Evolutionary conservation across 768 basidiomycete genomes (phyloP), one percentile per base, ranked within the genome.

Genomic region (Psilocybe subaeruginosa): DNA sequence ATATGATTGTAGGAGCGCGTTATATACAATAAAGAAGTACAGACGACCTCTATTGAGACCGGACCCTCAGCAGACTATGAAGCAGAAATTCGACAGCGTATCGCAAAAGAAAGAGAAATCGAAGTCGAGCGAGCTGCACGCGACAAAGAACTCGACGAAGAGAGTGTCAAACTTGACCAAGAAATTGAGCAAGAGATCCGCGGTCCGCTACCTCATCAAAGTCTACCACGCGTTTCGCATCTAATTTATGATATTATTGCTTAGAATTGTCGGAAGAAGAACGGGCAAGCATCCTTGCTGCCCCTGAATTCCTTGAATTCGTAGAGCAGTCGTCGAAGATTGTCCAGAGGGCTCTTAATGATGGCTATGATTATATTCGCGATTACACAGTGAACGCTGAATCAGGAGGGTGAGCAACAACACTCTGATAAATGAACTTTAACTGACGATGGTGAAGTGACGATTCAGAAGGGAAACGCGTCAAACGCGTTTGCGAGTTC

Each of bases 291-390:
- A 92, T 98, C 54, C 81, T 95, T 64, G 78, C 88, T n/a, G 91
- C 91, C 7, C 93, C 95, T 0, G 94, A 95, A 69, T 98, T 99
- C 72, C 76, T 92, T 14, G 91, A 95, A 64, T 99, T 99, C 73
- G 88, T 99, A 14, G 95, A 97, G 71, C 87, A 91, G 67, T 96
- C 94, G 8, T 94, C 93, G 19, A 97, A 97, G 77, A 95, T 99
- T 49, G 86, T 98, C 9, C 94, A 99, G 72, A 83, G 97, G 53
- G 97, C 97, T 19, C 76, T 99, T 63, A 97, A 93, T 69, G 97
- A 99, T 68, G 86, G 86, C 29, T 99, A 99, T 73, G 97, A 99
- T 73, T 98, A 99, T 68, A 93, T 95, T 66, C 88, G 92, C 35
- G 97, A 99, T 76, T 99, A 99, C 71, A 92, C 92, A n/a, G 85